Conservation (phyloP, 2,329 filamentous ascomycete genomes). For the Claviceps humidiphila region DNA sequence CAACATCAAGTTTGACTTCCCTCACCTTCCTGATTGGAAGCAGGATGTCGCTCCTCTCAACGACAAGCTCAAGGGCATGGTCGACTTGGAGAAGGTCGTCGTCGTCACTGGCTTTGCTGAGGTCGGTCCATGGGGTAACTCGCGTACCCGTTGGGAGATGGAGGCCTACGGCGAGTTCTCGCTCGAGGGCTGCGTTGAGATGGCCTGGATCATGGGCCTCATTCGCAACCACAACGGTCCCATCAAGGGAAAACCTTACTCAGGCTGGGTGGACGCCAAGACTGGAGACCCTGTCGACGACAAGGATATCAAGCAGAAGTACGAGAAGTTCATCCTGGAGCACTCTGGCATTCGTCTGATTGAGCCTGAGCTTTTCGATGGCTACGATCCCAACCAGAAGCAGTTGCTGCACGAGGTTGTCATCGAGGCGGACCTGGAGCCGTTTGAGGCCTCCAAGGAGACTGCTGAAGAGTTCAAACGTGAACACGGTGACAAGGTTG, state of each 20-base stretch:
- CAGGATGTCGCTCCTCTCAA: conserved; percentile 81
- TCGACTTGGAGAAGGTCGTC: conserved; percentile 94
- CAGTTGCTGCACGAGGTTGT: conserved; percentile 95
- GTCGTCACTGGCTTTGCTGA: conserved; percentile 96
- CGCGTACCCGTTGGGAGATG: conserved; percentile 98
- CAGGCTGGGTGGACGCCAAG: conserved; percentile 93
- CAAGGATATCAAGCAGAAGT: conserved; percentile 94
- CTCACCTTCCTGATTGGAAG: conserved; percentile 81
- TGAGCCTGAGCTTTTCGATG: conserved; percentile 90
- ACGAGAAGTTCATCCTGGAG: conserved; percentile 92
- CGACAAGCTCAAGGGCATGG: conserved; percentile 85
- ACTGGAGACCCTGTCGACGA: conserved; percentile 91
- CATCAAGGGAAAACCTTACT: conserved; percentile 91
- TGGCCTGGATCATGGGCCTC: conserved; percentile 99
- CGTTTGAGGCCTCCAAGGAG: conserved; percentile 95
- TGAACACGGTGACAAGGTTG: conserved; percentile 93
- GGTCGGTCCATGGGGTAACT: conserved; percentile 96
- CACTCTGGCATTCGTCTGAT: conserved; percentile 96
- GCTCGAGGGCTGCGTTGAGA: conserved; percentile 93
- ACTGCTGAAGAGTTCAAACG: conserved; percentile 95
- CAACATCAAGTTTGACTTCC: conserved; percentile 98
- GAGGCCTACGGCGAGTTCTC: conserved; percentile 95
- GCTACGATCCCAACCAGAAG: conserved; percentile 98
- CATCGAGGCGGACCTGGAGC: conserved; percentile 91
- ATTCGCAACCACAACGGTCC: conserved; percentile 98